Evolutionary conservation across 2,329 filamentous ascomycete genomes (phyloP), one percentile per base, ranked within the genome.

Genomic region (Beauveria bassiana): DNA sequence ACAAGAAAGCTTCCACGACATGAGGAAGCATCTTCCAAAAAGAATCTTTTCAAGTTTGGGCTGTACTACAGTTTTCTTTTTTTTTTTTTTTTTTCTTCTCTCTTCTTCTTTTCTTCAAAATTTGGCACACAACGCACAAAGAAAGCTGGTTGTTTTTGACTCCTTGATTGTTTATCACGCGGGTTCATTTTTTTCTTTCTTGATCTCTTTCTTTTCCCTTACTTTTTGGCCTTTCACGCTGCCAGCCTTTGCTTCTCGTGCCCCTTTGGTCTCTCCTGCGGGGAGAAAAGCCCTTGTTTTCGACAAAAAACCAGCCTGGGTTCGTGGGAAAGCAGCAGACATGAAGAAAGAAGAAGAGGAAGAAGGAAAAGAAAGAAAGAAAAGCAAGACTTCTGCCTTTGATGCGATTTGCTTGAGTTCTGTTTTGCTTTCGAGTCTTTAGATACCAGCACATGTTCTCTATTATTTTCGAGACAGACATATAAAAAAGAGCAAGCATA

Each of bases 371-470:
- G 12, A 14, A 14, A 34, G 8, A 31, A 12, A 34, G 5, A 34
- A 34, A 5, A 34, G 14, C 3, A 34, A 34, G 31, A 14, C 31
- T 34, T 34, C 14, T 34, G 31, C 31, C 3, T 34, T 34, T 34
- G 31, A 34, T 14, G 31, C 5, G 31, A 14, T 34, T 14, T 34
- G 12, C 10, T 34, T 14, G 22, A 22, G 22, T 34, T 34, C 14
- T 34, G 3, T 34, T 34, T 14, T 14, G 31, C 31, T 34, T 34
- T 34, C 10, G 3, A 20, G 53, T 46, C 26, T 46, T 56, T 56
- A 56, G 53, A 56, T 56, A 56, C 53, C 53, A 46, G 53, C 42
- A 56, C 42, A 54, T 24, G 38, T 28, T 56, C 24, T 55, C 45
- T 22, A 26, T 42, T 26, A 14, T 55, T 31, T 34, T 24, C 20